Conservation (phyloP, 2,329 filamentous ascomycete genomes). For the Neonectria ditissima region DNA sequence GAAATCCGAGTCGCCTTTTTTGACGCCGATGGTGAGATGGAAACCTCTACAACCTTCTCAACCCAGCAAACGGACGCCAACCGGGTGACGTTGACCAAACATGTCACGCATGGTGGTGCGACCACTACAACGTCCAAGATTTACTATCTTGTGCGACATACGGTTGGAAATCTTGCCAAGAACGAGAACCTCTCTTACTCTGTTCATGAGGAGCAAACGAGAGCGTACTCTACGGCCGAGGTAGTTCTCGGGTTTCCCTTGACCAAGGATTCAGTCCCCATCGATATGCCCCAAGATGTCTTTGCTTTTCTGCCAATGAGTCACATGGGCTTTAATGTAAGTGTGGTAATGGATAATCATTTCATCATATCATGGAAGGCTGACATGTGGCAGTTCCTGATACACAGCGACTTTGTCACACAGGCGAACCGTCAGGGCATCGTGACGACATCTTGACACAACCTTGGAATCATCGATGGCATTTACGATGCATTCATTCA, state of each 20-base stretch:
- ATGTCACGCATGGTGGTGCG: background rate
- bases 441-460: slow-evolving; percentile 5
- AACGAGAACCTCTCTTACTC: slow-evolving; percentile 5
- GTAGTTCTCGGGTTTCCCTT: background rate
- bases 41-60: slow-evolving; percentile 2
- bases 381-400: slow-evolving; percentile 5
- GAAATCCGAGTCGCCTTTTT: slow-evolving; percentile 7
- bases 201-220: background rate
- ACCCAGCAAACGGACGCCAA: background rate
- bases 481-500: slow-evolving; percentile 8
- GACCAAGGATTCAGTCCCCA: background rate
- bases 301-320: slow-evolving; percentile 12
- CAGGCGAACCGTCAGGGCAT: slow-evolving; percentile 14
- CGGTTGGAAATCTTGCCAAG: background rate
- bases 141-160: slow-evolving; percentile 1
- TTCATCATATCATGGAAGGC: background rate
- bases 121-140: background rate
- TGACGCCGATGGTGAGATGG: background rate
- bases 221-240: background rate
- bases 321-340: slow-evolving; percentile 7
- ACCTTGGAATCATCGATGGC: slow-evolving; percentile 5
- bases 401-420: slow-evolving; percentile 12
- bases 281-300: slow-evolving; percentile 1
- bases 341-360: background rate
- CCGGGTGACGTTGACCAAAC: slow-evolving; percentile 1